Evolutionary conservation across 345 rosid species (phyloP), one percentile per base, ranked within the genome.

Genomic region (Salix dunnii): DNA sequence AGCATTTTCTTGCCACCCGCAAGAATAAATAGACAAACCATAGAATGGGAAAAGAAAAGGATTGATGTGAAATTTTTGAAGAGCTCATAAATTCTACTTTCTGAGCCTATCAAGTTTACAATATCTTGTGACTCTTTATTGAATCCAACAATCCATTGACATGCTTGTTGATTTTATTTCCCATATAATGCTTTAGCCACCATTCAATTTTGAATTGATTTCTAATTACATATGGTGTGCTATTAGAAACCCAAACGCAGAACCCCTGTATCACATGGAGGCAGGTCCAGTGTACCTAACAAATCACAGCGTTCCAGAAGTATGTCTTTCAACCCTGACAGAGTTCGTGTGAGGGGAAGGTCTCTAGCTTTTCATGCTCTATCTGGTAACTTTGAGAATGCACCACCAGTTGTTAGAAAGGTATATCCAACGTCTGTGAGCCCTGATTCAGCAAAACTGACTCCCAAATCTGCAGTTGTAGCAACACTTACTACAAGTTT

Each of bases 231-330:
- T 58, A 4, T 38, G 49, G 38, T 49, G 69, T 67, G 38, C 84
- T 73, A 48, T 78, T 78, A 94, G 99, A 96, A 96, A 92, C 97
- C 92, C 16, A 96, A 96, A 81, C 84, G 97, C 80, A 93, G 98
- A 88, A 80, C 87, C 31, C 85, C 94, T 43, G 94, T 60, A 42
- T 86, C 98, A 33, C 86, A 92, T 78, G 90, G 94, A 72, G 97
- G 99, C 87, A 84, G 99, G 81, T 96, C 99, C 49, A 77, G 87
- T 31, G 92, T 85, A 46, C 95, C 98, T 30, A 97, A 94, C 58
- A 94, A 96, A 82, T 80, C 92, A 38, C 97, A 93, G 82, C 97
- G 99, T 75, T 94, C 99, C 11, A 91, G 99, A 86, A 96, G 99
- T 82, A 82, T 94, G 93, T 92, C 99, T 55, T 96, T 88, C 86